Evolutionary conservation across 257 asterid species (phyloP), one percentile per base, ranked within the genome.

Genomic region (Solanum rostratum): DNA sequence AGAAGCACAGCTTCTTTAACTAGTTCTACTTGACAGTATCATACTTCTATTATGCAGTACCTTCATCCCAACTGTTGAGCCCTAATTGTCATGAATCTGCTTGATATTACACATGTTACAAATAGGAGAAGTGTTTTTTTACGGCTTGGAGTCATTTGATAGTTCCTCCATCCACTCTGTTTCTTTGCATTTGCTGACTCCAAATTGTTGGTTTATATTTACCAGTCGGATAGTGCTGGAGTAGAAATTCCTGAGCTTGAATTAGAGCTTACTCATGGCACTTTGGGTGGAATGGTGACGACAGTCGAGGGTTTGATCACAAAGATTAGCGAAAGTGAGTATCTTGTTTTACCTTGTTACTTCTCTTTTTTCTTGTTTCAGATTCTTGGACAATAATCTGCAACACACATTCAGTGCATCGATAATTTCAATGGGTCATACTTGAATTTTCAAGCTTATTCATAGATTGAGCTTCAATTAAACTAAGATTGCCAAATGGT

Each of bases 291-390:
- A 76, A 88, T 95, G 82, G 97, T 97, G 60, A 97, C 99, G 6
- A 97, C 99, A 16, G 90, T 97, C 57, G 99, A 97, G 92, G 99
- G 99, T 81, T 90, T 97, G 90, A 88, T 97, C 79, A 87, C 99
- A 71, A 91, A 92, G 86, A 93, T 97, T 68, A 88, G 97, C 88
- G 99, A 93, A 88, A 95, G 99, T 95, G 86, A 89, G 98, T 88
- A 13, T 69, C 43, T 27, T 74, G 45, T 29, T 41, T 24, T 33
- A 52, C 24, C 33, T 33, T 84, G 39, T 14, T 71, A 52, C 27
- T 43, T 50, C 16, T 63, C 7, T 41, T 19, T 59, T 37, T 53
- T 29, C 27, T 53, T 50, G 8, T 30, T 7, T 53, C 20, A 18
- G 15, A 54, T 60, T 22, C 30, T 49, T 82, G 46, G 49, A 59